Conservation (phyloP, 148 eudicot genomes). For the Fagopyrum homotropicum region DNA sequence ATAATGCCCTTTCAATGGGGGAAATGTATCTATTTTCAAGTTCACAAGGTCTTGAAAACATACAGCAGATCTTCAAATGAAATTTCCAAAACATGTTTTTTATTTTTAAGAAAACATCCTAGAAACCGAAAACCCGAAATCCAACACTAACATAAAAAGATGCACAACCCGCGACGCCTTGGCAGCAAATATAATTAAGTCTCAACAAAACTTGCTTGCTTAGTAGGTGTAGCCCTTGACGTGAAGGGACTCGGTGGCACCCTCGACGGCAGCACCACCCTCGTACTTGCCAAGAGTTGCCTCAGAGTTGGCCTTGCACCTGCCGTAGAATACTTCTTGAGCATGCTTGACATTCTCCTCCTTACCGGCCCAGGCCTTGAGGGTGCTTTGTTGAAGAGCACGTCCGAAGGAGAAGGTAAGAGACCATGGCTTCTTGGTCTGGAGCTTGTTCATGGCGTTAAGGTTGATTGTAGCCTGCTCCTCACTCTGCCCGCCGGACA, state of each 20-base stretch:
- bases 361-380: slow-evolving; percentile 89
- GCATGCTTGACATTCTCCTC: slow-evolving; percentile 66
- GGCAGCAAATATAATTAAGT: background rate
- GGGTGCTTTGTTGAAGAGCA: slow-evolving; percentile 89
- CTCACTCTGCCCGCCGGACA: slow-evolving; percentile 98
- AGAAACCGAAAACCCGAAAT: background rate
- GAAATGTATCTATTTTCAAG: background rate
- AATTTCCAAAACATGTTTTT: background rate
- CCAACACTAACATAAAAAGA: background rate
- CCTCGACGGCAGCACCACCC: slow-evolving; percentile 64
- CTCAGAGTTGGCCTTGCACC: slow-evolving; percentile 93
- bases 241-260: slow-evolving; percentile 81
- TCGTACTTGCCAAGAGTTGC: slow-evolving; percentile 80
- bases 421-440: slow-evolving; percentile 85
- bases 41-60: slow-evolving; percentile 10
- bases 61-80: slow-evolving; percentile 1
- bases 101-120: background rate
- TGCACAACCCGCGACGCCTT: background rate
- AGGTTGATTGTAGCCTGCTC: slow-evolving; percentile 89
- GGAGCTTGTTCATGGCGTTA: slow-evolving; percentile 81
- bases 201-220: slow-evolving; percentile 6
- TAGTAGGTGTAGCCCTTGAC: slow-evolving; percentile 96
- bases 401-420: slow-evolving; percentile 88
- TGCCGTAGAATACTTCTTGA: slow-evolving; percentile 55
- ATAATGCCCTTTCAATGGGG: background rate